These are phyloP conservation scores for Epichloe bromicola DNA, from an alignment of 2,329 filamentous ascomycete species.

Conservation along the genomic window DNA sequence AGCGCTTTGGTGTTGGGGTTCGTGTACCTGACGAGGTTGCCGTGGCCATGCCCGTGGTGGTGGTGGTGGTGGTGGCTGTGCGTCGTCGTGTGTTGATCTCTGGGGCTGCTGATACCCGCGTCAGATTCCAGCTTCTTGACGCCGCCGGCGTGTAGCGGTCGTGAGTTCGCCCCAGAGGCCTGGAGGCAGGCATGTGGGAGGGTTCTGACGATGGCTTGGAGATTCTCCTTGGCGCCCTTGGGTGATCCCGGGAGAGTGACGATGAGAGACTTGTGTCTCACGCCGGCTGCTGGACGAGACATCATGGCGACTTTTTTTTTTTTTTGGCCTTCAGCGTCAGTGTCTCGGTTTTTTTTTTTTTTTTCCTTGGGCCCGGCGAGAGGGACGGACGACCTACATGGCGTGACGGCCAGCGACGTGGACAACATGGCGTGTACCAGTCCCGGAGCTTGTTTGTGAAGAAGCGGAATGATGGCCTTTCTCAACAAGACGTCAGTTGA, in stretches of 20 bases:
- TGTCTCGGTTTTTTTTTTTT: too few species aligned
- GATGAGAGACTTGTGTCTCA: conserved; percentile 69
- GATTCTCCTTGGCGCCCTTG: conserved; percentile 88
- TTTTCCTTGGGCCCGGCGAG: too few species aligned
- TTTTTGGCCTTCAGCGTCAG: not conserved
- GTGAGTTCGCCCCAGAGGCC: conserved; percentile 70
- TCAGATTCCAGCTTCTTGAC: conserved; percentile 74
- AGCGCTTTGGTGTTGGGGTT: conserved; percentile 14
- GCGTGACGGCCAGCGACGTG: conserved; percentile 71
- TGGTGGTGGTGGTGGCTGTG: conserved; percentile 18
- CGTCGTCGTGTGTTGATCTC: conserved; percentile 20
- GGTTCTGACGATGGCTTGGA: conserved; percentile 78
- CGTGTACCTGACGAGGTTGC: conserved; percentile 60
- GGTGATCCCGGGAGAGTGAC: conserved; percentile 82
- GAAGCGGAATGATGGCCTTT: conserved; percentile 62
- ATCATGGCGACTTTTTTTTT: conserved; percentile 69
- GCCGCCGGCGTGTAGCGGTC: conserved; percentile 66
- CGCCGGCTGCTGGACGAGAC: conserved; percentile 84
- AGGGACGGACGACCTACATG: conserved; percentile 47
- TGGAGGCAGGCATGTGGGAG: conserved; percentile 91
- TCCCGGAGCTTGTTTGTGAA: conserved; percentile 78
- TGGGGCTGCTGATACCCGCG: conserved; percentile 45
- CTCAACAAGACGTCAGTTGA: not conserved
- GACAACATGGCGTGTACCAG: conserved; percentile 93
- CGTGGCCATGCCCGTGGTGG: conserved; percentile 31